Percentiles rank a stretch among this genome's conserved stretches.
Evolutionary conservation across 2,329 filamentous ascomycete species (phyloP).

Genomic region (Pseudogymnoascus destructans): DNA sequence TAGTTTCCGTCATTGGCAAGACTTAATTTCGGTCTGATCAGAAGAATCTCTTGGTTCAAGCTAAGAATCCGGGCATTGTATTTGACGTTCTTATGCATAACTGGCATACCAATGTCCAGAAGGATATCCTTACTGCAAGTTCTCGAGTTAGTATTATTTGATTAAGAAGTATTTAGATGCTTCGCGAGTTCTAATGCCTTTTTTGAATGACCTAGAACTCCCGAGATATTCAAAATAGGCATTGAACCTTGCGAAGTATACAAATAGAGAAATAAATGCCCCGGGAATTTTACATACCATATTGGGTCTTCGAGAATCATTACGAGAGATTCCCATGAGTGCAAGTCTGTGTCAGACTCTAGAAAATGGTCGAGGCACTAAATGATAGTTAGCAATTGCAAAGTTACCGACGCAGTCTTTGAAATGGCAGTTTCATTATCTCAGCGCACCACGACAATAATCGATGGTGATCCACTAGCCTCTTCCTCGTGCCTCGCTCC

Average conservation of each 20-base stretch:
- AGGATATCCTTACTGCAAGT: conserved; percentile 47
- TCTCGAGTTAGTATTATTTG: background rate
- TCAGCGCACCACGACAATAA: background rate
- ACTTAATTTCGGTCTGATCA: conserved; percentile 59
- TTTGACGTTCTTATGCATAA: conserved; percentile 46
- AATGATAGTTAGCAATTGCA: background rate
- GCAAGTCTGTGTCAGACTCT: conserved; percentile 38
- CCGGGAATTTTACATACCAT: background rate
- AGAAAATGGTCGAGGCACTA: conserved; percentile 13
- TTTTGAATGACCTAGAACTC: too few species aligned
- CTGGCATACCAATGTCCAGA: conserved; percentile 48
- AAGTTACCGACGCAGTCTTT: conserved; percentile 9
- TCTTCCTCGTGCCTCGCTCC: background rate
- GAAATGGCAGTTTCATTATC: background rate
- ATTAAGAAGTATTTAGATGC: background rate
- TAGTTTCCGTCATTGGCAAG: conserved; percentile 61
- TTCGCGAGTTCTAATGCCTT: too few species aligned
- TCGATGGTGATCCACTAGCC: background rate
- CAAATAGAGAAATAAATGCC: too few species aligned
- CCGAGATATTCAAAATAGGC: too few species aligned
- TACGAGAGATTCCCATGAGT: conserved; percentile 49
- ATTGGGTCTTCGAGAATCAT: conserved; percentile 46
- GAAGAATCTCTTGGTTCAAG: conserved; percentile 52
- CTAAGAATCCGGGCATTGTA: conserved; percentile 56
- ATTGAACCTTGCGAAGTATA: too few species aligned